Base-by-base conservation (phyloP, 805 yeast genomes). In the Hanseniaspora jakobsenii region DNA sequence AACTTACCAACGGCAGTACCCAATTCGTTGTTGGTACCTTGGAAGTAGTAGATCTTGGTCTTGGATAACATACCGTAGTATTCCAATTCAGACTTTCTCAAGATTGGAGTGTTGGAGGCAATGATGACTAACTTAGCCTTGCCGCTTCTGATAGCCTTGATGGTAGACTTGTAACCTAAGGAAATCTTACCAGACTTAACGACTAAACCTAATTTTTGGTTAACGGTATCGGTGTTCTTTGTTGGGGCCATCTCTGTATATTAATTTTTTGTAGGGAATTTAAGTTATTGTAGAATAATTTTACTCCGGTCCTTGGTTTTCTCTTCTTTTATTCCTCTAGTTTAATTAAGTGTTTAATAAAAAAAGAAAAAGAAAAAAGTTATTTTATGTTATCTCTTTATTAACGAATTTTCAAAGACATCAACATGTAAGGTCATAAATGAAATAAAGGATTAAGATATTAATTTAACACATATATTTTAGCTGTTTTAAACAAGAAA, bases 1-100 rank as follows among this genome's bases (percentile, higher is more conserved):
- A 91, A 85, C 74, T 84, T 89, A 87, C 99, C 99, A 75, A 95
- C 89, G 62, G 95, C 95, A 63, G 99, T 91, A 78, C 96, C 97
- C 67, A 89, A 84, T 77, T 89, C 97, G 75, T 89, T 89, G 95
- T 89, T 89, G 72, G 95, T 94, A 78, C 96, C 97, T 73, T 81
- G 91, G 94, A 87, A 91, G 87, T 87, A 93, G 91, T 89, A 87
- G 55, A 72, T 74, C 66, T 77, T 77, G 69, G 95, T 83, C 84
- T 87, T 89, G 69, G 97, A 82, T 70, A 91, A 81, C 98, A 91
- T 89, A 66, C 97, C 96, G 85, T 91, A 91, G 81, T 91, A 91
- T 79, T 91, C 98, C 71, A 91, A 80, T 81, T 91, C 99, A 61
- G 97, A 85, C 78, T 91, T 89, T 81, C 97, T 89, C 72, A 91